Evolutionary conservation across 2,329 filamentous ascomycete genomes (phyloP).

Genomic region (Alternaria sp.): DNA sequence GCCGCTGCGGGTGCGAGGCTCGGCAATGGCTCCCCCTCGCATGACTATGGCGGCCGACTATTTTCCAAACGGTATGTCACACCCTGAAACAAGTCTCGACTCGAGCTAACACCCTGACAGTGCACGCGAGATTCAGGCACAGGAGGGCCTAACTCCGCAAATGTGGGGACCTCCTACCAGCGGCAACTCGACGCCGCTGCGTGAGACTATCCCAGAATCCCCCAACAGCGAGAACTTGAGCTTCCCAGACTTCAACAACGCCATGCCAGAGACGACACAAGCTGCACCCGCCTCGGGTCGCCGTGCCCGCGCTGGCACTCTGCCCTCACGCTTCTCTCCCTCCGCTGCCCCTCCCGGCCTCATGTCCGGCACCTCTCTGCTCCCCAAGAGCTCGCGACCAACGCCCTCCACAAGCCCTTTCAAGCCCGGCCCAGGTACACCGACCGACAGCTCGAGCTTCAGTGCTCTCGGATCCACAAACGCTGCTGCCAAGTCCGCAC

Average conservation of each 20-base stretch:
- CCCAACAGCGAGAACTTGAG: slow-evolving; percentile 92
- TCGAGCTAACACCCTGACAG: slow-evolving; percentile 60
- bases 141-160: slow-evolving; percentile 81
- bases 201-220: slow-evolving; percentile 97
- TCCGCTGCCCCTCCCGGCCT: slow-evolving; percentile 70
- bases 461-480: slow-evolving; percentile 60
- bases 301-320: slow-evolving; percentile 88
- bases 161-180: slow-evolving; percentile 95
- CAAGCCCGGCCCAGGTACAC: slow-evolving; percentile 67
- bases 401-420: slow-evolving; percentile 90
- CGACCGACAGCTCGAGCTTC: slow-evolving; percentile 45
- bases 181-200: slow-evolving; percentile 93
- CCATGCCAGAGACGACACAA: slow-evolving; percentile 68
- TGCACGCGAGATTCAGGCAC: slow-evolving; percentile 94
- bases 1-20: slow-evolving; percentile 71
- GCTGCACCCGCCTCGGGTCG: slow-evolving; percentile 72
- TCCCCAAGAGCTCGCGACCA: slow-evolving; percentile 82
- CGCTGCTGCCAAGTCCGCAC: slow-evolving; percentile 69
- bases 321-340: slow-evolving; percentile 93
- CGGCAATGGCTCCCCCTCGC: slow-evolving; percentile 94
- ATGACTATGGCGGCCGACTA: slow-evolving; percentile 81
- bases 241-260: slow-evolving; percentile 86
- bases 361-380: slow-evolving; percentile 61
- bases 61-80: slow-evolving; percentile 87
- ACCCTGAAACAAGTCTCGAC: slow-evolving; percentile 40